Percentiles rank a stretch among this genome's conserved stretches.
Evolutionary conservation across 1,284 basidiomycete genomes (phyloP).

Genomic region (Cutaneotrichosporon sp.): DNA sequence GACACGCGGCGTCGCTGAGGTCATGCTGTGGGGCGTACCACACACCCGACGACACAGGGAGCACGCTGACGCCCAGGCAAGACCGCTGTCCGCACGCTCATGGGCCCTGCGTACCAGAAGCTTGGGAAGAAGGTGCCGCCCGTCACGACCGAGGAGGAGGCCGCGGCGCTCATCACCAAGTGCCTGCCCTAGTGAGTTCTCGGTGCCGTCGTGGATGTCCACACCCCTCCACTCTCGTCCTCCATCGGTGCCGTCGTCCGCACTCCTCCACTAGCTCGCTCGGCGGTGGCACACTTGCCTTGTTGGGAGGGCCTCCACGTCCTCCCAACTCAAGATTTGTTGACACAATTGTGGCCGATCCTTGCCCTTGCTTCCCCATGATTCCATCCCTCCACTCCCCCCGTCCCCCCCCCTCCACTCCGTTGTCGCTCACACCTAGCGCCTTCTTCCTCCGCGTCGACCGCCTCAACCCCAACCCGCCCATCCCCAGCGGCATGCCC

Average conservation of each 20-base stretch:
- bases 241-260: too few relatives aligned
- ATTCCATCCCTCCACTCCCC: neutral
- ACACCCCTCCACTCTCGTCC: too few relatives aligned
- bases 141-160: constrained; percentile 75
- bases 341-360: too few relatives aligned
- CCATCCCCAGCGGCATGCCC: constrained; percentile 69
- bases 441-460: constrained; percentile 90
- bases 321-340: too few relatives aligned
- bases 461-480: constrained; percentile 59
- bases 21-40: too few relatives aligned
- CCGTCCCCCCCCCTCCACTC: neutral
- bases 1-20: too few relatives aligned
- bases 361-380: too few relatives aligned
- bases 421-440: constrained; percentile 36
- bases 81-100: constrained; percentile 85
- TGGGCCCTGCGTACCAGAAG: constrained; percentile 88
- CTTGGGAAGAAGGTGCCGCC: constrained; percentile 74
- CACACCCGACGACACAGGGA: too few relatives aligned
- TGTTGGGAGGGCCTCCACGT: too few relatives aligned
- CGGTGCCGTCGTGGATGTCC: too few relatives aligned
- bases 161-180: constrained; percentile 66
- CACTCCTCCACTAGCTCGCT: too few relatives aligned
- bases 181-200: constrained; percentile 64
- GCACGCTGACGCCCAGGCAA: constrained; percentile 64
- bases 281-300: too few relatives aligned